Evolutionary conservation across 2,329 filamentous ascomycete genomes (phyloP).

Genomic region (Exophiala sideris): DNA sequence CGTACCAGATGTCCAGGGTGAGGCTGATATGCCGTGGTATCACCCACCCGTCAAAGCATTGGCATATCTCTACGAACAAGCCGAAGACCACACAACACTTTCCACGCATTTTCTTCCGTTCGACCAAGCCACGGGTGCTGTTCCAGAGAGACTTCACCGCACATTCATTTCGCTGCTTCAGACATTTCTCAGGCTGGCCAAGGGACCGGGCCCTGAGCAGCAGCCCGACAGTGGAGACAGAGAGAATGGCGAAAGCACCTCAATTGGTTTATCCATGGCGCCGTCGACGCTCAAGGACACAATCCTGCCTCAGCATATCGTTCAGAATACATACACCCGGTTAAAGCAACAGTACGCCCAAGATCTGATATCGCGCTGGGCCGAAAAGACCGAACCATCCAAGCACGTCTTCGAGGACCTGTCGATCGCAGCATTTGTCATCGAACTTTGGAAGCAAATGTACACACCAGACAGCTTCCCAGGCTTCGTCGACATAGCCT

Average conservation of each 20-base stretch:
- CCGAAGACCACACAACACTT: slow-evolving; percentile 31
- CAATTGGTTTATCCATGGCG: slow-evolving; percentile 60
- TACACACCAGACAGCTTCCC: slow-evolving; percentile 65
- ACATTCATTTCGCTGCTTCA: slow-evolving; percentile 37
- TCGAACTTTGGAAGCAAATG: slow-evolving; percentile 87
- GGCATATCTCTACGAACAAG: slow-evolving; percentile 59
- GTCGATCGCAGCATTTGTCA: slow-evolving; percentile 83
- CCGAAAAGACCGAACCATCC: slow-evolving; percentile 76
- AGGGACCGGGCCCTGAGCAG: slow-evolving; percentile 2
- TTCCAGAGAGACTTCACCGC: slow-evolving; percentile 38
- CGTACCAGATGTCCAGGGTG: slow-evolving; percentile 64
- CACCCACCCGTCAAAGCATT: slow-evolving; percentile 74
- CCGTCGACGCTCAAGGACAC: slow-evolving; percentile 83
- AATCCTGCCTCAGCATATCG: slow-evolving; percentile 68
- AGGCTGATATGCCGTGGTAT: slow-evolving; percentile 75
- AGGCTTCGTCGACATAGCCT: slow-evolving; percentile 93
- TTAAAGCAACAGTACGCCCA: slow-evolving; percentile 79
- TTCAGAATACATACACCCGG: slow-evolving; percentile 77
- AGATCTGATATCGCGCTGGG: slow-evolving; percentile 70
- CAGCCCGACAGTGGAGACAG: slow-evolving; percentile 28
- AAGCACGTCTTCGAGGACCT: slow-evolving; percentile 98
- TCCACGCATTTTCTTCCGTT: slow-evolving; percentile 55
- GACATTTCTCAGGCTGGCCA: slow-evolving; percentile 37
- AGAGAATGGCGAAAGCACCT: slow-evolving; percentile 73
- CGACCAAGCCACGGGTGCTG: slow-evolving; percentile 32